Evolutionary conservation across 1,139 yeast species (phyloP), one percentile per base, ranked within the genome.

Genomic region (Sugiyamaella sp.): DNA sequence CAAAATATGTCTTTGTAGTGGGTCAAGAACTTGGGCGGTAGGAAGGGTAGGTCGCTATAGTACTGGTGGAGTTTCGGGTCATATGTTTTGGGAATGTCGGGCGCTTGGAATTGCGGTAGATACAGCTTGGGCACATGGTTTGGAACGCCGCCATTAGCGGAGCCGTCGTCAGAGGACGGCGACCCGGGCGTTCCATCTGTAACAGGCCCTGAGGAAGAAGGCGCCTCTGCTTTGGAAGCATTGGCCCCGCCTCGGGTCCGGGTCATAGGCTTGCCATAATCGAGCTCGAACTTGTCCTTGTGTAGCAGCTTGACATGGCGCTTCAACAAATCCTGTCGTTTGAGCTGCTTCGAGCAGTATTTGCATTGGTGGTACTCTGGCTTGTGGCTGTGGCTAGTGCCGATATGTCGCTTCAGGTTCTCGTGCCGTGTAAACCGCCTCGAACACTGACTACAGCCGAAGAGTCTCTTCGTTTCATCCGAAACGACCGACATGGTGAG

Each of bases 1-100:
- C 48, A 53, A 33, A 45, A 53, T 8, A 53, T 25, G 25, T 53
- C 56, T 40, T 53, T 53, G 38, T 53, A 53, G 39, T 53, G 56
- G 24, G 51, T 45, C 29, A 53, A 38, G 27, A 46, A 53, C 39
- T 53, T 46, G 16, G 54, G 56, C 2, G 56, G 56, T 14, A 53
- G 47, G 33, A 45, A 53, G 12, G 56, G 56, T 37, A 53, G 27
- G 35, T 53, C 56, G 16, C 48, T 33, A 41, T 53, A 53, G 27
- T 53, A 53, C 22, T 53, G 48, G 49, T 53, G 54, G n/a, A 53
- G 47, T 24, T 45, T 50, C 8, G 56, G 54, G 14, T 45, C 51
- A 50, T 53, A 53, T 6, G 43, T 35, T 20, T 53, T 50, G 21
- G 56, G 56, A 25, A 53, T 50, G 41, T 53, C 56, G 5, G 53